Conservation (phyloP, 2,329 filamentous ascomycete genomes). For the Alternaria atra region DNA sequence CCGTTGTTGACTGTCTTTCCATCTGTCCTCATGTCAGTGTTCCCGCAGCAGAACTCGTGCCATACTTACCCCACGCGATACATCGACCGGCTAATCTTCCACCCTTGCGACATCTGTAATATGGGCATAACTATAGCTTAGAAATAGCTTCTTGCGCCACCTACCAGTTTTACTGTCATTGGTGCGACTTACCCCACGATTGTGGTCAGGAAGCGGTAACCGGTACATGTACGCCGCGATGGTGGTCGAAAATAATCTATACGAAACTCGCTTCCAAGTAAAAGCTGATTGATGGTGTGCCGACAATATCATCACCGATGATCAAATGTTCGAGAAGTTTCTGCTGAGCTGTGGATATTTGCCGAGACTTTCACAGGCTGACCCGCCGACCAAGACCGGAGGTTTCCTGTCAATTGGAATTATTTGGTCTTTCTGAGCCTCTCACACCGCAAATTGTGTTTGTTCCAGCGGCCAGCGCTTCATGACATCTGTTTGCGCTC, state of each 20-base stretch:
- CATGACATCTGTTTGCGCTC: too few relatives aligned
- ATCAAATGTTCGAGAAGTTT: slow-evolving; percentile 7
- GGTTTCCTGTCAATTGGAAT: neutral
- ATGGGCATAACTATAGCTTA: neutral
- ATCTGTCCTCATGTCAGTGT: neutral
- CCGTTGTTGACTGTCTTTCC: neutral
- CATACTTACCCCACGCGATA: neutral
- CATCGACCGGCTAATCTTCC: neutral
- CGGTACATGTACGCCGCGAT: slow-evolving; percentile 5
- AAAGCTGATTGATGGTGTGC: slow-evolving; percentile 8
- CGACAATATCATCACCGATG: slow-evolving; percentile 10
- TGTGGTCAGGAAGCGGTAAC: neutral
- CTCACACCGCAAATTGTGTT: too few relatives aligned
- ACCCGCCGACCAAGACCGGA: neutral
- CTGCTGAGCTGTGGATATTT: neutral
- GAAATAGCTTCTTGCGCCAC: neutral
- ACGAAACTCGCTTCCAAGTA: slow-evolving; percentile 14
- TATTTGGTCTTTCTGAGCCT: neutral
- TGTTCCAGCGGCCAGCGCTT: too few relatives aligned
- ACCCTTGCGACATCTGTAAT: neutral
- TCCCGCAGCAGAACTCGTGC: neutral
- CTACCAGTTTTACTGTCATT: neutral
- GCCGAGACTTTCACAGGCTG: neutral
- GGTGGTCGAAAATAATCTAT: slow-evolving; percentile 6
- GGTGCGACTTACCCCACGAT: neutral